Percentiles rank a stretch among this genome's conserved stretches.
Conservation (phyloP, 768 basidiomycete species). For the Podaxis sp. region DNA sequence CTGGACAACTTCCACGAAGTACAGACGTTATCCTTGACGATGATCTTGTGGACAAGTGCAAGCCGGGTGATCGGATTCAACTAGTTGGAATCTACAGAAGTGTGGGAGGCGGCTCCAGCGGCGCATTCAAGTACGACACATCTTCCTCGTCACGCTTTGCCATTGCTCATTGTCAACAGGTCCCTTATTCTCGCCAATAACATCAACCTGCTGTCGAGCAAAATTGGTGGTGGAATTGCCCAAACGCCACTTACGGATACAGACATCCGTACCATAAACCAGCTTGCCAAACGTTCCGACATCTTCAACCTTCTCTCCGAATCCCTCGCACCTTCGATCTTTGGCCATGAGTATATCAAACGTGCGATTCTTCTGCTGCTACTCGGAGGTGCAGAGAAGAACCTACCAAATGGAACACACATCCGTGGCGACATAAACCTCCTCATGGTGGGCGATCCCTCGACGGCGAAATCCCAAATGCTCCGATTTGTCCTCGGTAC, state of each 20-base stretch:
- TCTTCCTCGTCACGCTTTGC: constrained; percentile 15
- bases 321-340: constrained; percentile 97
- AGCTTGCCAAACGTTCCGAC: constrained; percentile 82
- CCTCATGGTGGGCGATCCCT: constrained; percentile 99
- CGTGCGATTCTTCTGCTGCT: constrained; percentile 89
- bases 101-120: constrained; percentile 85
- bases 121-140: constrained; percentile 85
- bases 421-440: constrained; percentile 99
- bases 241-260: constrained; percentile 89
- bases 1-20: constrained; percentile 94
- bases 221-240: constrained; percentile 92
- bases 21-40: constrained; percentile 96
- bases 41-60: constrained; percentile 95
- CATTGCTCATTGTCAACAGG: constrained; percentile 39
- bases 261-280: constrained; percentile 95
- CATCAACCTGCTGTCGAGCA: constrained; percentile 90
- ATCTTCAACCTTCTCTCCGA: constrained; percentile 89
- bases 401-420: constrained; percentile 94
- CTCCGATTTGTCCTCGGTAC: constrained; percentile 95
- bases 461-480: constrained; percentile 97
- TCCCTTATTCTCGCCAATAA: constrained; percentile 95
- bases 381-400: constrained; percentile 97
- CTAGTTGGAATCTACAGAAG: constrained; percentile 94
- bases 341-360: constrained; percentile 95
- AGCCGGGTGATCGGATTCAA: constrained; percentile 97